Base-by-base conservation (phyloP, 2,329 filamentous ascomycete species). In the Fusarium camptoceras region DNA sequence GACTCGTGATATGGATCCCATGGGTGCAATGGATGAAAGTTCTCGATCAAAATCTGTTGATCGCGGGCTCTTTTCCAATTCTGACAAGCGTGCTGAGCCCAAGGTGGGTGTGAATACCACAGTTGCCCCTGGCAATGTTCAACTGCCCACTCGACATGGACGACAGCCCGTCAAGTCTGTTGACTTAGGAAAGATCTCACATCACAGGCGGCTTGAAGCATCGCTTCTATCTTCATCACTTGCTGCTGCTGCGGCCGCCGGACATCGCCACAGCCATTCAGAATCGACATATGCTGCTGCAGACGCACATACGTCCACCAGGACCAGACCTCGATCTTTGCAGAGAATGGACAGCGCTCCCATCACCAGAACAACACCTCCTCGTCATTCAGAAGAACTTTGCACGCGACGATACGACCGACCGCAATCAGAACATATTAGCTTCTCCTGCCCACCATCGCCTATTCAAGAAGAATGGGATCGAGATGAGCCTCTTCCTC, bases 41-140 rank as follows among this genome's bases (percentile, higher is more conserved):
- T 82, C 84, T 4, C 84, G 90, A 37, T 86, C 88, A 8, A 85
- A 84, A 31, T 93, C 91, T 0, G 88, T 89, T 9, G 91, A 94
- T 63, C 84, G 89, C 43, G 84, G 86, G 69, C 70, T 87, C 5
- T 89, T 91, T 55, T 82, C 83, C 24, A 88, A 83, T 55, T 81
- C 84, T 12, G 89, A 93, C 75, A 89, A 91, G 70, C 89, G 91
- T 64, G 87, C 86, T 4, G 85, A 86, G 42, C 84, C 92, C 2
- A 89, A 87, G 68, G 84, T 94, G 4, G 88, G 87, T 6, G 73
- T 93, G 27, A 92, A 86, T 76, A 88, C 85, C 6, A 84, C 89
- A 2, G 81, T 86, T 24, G 91, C 87, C 2, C 85, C 89, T 6
- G 92, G 91, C 60, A 89, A 76, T 77, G 84, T 84, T 71, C 89